These are phyloP conservation scores for Hirschioporus abietinus DNA, from an alignment of 768 basidiomycete species.

Conservation along the genomic window DNA sequence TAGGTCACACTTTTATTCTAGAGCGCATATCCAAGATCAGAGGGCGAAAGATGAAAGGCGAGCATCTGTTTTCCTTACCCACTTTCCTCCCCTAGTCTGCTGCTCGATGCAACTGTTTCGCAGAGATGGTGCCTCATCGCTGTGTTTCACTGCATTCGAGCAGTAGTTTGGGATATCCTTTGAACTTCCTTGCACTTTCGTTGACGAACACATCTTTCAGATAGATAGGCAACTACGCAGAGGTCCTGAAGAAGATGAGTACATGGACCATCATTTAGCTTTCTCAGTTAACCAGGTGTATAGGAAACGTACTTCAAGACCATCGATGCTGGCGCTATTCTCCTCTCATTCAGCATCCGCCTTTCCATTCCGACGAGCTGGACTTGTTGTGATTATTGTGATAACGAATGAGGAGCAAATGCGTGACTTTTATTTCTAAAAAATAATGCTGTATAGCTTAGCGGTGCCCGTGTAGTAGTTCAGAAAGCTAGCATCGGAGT, in stretches of 20 bases:
- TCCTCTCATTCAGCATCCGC: constrained; percentile 81
- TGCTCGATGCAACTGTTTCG: background rate
- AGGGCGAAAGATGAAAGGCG: background rate
- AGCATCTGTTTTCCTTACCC: background rate
- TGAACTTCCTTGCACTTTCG: constrained; percentile 3
- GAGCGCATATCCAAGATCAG: background rate
- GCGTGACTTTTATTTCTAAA: no score
- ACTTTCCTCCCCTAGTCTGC: background rate
- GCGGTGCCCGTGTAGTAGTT: no score
- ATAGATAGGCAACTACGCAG: background rate
- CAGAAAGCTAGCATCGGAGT: no score
- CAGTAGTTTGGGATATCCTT: background rate
- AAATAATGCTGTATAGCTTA: no score
- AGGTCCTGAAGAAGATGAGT: background rate
- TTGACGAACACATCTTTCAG: background rate
- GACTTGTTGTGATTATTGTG: no score
- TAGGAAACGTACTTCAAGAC: constrained; percentile 60
- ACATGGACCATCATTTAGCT: background rate
- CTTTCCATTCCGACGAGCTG: no score
- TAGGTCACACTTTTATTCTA: background rate
- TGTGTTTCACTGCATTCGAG: background rate
- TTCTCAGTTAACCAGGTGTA: constrained; percentile 18
- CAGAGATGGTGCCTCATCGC: background rate
- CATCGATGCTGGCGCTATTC: constrained; percentile 85
- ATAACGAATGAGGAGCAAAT: no score